phyloP scores from a whole-genome alignment of 306 rosid species.

The Corylus americana region DNA sequence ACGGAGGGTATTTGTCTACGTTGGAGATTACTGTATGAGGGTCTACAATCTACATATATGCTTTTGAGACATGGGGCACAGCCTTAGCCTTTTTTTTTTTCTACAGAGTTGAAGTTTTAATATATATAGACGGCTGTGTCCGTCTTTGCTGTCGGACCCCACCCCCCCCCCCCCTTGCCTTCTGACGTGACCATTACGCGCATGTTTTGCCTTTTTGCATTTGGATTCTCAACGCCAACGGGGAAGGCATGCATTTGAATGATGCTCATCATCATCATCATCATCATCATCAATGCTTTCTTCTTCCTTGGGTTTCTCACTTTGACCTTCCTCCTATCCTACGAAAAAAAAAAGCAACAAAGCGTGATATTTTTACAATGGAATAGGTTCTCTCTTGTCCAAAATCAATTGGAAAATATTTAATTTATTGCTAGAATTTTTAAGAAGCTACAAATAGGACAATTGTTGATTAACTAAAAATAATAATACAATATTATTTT shows the following conservation, averaged over 20 bases:
- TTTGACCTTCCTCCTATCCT: constrained; percentile 15
- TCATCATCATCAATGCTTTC: too few species aligned
- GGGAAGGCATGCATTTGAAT: constrained; percentile 12
- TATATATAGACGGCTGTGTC: constrained; percentile 41
- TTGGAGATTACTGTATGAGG: constrained; percentile 2
- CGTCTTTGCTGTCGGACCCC: constrained; percentile 48
- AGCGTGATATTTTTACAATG: neutral
- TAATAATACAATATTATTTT: too few species aligned
- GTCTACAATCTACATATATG: neutral
- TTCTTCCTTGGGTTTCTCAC: constrained; percentile 1
- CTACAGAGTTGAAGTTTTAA: neutral
- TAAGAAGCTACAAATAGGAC: too few species aligned
- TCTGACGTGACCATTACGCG: constrained; percentile 65
- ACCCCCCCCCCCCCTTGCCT: too few species aligned
- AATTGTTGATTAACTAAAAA: too few species aligned
- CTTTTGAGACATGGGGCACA: neutral
- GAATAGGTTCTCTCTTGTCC: too few species aligned
- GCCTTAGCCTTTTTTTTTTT: constrained; percentile 5
- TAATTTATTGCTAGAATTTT: too few species aligned
- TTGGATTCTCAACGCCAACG: constrained; percentile 22
- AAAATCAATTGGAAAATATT: too few species aligned
- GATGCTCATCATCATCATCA: neutral
- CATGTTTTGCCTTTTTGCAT: constrained; percentile 25
- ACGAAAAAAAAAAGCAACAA: neutral
- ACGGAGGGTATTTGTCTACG: constrained; percentile 21